Conservation (phyloP, 176 grass and related monocot genomes). For the Neostapfia colusana region DNA sequence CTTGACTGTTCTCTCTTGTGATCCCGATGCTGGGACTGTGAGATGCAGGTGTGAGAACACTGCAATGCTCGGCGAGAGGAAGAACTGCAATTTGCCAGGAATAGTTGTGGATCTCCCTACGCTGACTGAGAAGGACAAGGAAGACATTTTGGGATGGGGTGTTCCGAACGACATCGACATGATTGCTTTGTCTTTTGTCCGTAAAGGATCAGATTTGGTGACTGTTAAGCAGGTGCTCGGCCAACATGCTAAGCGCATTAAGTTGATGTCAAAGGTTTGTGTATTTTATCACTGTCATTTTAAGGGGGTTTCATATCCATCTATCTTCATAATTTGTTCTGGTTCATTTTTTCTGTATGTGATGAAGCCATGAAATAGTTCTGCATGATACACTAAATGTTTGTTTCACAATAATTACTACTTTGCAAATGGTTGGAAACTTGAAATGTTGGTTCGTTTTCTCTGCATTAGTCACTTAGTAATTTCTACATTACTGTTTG, state of each 20-base stretch:
- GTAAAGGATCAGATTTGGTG: conserved; percentile 93
- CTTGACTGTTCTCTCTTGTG: conserved; percentile 70
- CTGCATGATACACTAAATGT: not conserved
- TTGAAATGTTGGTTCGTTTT: not conserved
- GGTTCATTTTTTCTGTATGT: not conserved
- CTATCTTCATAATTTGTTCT: not conserved
- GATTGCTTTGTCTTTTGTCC: conserved; percentile 87
- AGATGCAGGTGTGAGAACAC: conserved; percentile 90
- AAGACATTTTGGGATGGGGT: conserved; percentile 86
- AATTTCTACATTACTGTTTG: not conserved
- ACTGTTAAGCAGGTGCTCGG: conserved; percentile 73
- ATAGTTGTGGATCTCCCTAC: conserved; percentile 89
- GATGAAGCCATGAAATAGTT: not conserved
- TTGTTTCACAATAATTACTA: not conserved
- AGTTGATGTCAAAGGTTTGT: conserved; percentile 94
- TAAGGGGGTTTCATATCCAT: not conserved
- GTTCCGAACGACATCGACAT: conserved; percentile 90
- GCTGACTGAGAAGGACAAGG: conserved; percentile 83
- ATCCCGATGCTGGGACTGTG: conserved; percentile 76
- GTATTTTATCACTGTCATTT: not conserved
- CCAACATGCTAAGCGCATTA: conserved; percentile 70
- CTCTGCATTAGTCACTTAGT: not conserved
- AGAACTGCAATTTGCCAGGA: conserved; percentile 92
- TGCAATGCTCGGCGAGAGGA: conserved; percentile 78
- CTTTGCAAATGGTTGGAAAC: not conserved